Evolutionary conservation across 2,329 filamentous ascomycete genomes (phyloP).

Genomic region (Diplodia mutila): DNA sequence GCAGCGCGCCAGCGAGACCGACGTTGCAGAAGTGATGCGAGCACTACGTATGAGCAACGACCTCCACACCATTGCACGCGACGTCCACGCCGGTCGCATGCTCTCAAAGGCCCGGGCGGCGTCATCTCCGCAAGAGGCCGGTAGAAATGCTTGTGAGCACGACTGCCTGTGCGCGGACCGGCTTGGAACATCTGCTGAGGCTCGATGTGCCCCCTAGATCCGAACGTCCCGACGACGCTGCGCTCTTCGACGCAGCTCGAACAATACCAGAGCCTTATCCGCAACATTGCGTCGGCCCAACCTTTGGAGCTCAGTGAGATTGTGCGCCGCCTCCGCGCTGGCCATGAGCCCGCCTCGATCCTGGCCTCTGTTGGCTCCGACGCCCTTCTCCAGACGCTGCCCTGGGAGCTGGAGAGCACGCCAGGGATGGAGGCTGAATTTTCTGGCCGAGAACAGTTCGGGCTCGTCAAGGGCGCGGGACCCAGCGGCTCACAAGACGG

Average conservation of each 20-base stretch:
- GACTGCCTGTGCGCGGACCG: background rate
- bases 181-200: slow-evolving; percentile 23
- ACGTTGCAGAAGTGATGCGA: slow-evolving; percentile 30
- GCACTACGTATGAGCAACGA: slow-evolving; percentile 29
- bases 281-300: slow-evolving; percentile 15
- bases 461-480: slow-evolving; percentile 27
- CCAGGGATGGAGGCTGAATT: slow-evolving; percentile 29
- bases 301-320: slow-evolving; percentile 30
- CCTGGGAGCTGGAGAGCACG: slow-evolving; percentile 20
- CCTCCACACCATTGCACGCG: slow-evolving; percentile 28
- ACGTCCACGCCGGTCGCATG: slow-evolving; percentile 28
- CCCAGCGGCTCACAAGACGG: background rate
- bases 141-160: slow-evolving; percentile 27
- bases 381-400: slow-evolving; percentile 23
- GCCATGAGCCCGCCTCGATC: slow-evolving; percentile 26
- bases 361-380: slow-evolving; percentile 14
- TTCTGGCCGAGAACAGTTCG: slow-evolving; percentile 27
- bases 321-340: slow-evolving; percentile 26
- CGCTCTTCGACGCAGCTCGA: slow-evolving; percentile 3
- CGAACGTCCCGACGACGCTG: background rate
- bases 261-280: slow-evolving; percentile 26
- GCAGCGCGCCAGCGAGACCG: slow-evolving; percentile 28
- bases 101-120: slow-evolving; percentile 27
- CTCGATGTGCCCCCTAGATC: slow-evolving; percentile 14
- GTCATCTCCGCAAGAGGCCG: slow-evolving; percentile 15